These are phyloP conservation scores for Amborella trichopoda DNA, from an alignment of 164 flowering plant species.

Conservation along the genomic window DNA sequence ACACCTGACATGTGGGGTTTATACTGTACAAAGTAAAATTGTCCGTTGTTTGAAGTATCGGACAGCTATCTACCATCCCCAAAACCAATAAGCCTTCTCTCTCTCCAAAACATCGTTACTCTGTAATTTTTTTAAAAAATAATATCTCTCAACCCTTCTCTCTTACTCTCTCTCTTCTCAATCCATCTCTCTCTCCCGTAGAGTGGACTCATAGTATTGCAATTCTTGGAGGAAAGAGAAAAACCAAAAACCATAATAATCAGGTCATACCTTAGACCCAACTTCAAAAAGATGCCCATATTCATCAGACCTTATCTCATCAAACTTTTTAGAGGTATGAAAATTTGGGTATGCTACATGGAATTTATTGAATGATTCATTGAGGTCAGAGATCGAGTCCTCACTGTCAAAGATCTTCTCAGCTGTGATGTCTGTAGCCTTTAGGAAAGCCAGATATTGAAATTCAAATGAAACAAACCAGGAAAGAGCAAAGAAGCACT, in stretches of 20 bases:
- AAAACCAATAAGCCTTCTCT: too few species aligned
- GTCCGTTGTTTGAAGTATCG: too few species aligned
- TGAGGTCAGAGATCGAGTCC: constrained; percentile 36
- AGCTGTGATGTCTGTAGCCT: constrained; percentile 53
- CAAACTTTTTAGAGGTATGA: constrained; percentile 49
- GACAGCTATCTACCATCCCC: too few species aligned
- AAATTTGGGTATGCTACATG: constrained; percentile 64
- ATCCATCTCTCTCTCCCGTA: too few species aligned
- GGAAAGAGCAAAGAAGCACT: constrained; percentile 12
- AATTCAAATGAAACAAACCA: too few species aligned
- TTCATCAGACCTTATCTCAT: constrained; percentile 49
- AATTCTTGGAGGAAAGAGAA: constrained; percentile 54
- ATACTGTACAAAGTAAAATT: too few species aligned
- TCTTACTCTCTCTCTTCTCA: too few species aligned
- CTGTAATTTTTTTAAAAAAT: too few species aligned
- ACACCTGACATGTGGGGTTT: too few species aligned
- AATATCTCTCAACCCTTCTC: too few species aligned
- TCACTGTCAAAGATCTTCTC: constrained; percentile 29
- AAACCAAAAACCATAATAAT: constrained; percentile 74
- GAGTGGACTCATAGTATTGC: constrained; percentile 48
- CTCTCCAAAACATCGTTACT: too few species aligned
- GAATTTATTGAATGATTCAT: constrained; percentile 43
- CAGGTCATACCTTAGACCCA: constrained; percentile 55
- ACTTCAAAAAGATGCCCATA: constrained; percentile 33
- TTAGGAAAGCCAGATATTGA: too few species aligned